phyloP scores from a whole-genome alignment of 1,284 basidiomycete species.

The Malassezia equina region DNA sequence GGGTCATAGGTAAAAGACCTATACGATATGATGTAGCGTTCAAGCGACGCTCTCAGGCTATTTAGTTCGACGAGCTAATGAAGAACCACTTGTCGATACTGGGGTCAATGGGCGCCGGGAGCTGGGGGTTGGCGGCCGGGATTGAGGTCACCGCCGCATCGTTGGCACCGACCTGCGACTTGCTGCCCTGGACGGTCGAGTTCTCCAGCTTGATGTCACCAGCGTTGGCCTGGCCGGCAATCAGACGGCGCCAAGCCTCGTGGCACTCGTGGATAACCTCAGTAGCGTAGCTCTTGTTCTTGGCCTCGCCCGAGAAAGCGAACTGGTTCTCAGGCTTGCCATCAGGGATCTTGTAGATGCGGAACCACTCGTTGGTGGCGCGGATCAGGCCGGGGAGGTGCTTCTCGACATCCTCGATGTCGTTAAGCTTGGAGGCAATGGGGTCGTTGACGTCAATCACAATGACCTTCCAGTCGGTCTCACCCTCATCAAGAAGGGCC shows the following conservation, averaged over 20 bases:
- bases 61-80: conserved; percentile 17
- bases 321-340: conserved; percentile 98
- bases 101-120: conserved; percentile 45
- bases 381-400: conserved; percentile 77
- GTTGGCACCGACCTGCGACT: conserved; percentile 57
- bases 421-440: conserved; percentile 89
- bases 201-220: conserved; percentile 51
- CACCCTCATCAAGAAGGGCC: conserved; percentile 59
- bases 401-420: conserved; percentile 97
- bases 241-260: conserved; percentile 93
- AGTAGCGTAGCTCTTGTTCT: conserved; percentile 91
- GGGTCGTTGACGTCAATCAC: conserved; percentile 96
- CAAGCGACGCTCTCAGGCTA: background rate
- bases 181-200: conserved; percentile 62
- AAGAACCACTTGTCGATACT: conserved; percentile 49
- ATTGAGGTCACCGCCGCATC: conserved; percentile 61
- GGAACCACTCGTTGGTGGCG: conserved; percentile 73
- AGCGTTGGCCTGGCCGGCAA: conserved; percentile 59
- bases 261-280: conserved; percentile 98
- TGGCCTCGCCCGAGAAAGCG: conserved; percentile 98
- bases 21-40: background rate
- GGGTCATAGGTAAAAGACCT: background rate
- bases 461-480: conserved; percentile 45
- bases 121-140: conserved; percentile 60
- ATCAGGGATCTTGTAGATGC: conserved; percentile 93